Percentiles rank a stretch among this genome's conserved stretches.
Evolutionary conservation across 2,329 filamentous ascomycete genomes (phyloP).

Genomic region (Curvularia sp.): DNA sequence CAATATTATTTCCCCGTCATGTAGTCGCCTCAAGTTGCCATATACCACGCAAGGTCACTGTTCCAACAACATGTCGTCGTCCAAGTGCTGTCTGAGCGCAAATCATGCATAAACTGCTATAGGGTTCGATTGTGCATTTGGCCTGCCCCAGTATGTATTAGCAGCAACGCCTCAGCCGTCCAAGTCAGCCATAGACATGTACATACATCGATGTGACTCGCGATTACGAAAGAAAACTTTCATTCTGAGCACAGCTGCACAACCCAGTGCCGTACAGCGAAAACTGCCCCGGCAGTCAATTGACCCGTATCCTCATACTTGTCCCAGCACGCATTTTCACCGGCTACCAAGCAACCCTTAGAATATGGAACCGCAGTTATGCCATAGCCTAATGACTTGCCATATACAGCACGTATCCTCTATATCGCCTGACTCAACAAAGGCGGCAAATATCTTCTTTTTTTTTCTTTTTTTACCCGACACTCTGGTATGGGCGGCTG

Average conservation of each 20-base stretch:
- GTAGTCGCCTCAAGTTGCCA: constrained; percentile 9
- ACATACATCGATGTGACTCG: constrained; percentile 32
- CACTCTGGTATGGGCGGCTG: constrained; percentile 29
- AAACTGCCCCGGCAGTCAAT: constrained; percentile 5
- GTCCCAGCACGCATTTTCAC: constrained; percentile 15
- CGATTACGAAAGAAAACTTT: constrained; percentile 29
- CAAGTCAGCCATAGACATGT: constrained; percentile 31
- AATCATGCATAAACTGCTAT: constrained; percentile 34
- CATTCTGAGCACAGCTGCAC: constrained; percentile 16
- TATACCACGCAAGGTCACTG: constrained; percentile 21
- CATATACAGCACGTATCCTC: constrained; percentile 21
- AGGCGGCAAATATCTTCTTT: constrained; percentile 1
- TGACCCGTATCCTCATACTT: constrained; percentile 8
- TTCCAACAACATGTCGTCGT: constrained; percentile 37
- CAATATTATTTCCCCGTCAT: background rate
- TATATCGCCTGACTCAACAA: constrained; percentile 19
- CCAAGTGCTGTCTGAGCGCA: constrained; percentile 35
- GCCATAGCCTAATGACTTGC: constrained; percentile 13
- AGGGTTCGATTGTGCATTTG: constrained; percentile 36
- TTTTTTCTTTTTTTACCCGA: constrained; percentile 8
- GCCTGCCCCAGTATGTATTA: constrained; percentile 34
- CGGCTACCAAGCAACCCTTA: constrained; percentile 9
- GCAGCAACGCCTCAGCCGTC: constrained; percentile 25
- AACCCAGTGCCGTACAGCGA: constrained; percentile 4
- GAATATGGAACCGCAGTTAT: constrained; percentile 6